Evolutionary conservation across 495 filamentous ascomycete species (phyloP), one percentile per base, ranked within the genome.

Genomic region (Staphylotrichum tortipilum): DNA sequence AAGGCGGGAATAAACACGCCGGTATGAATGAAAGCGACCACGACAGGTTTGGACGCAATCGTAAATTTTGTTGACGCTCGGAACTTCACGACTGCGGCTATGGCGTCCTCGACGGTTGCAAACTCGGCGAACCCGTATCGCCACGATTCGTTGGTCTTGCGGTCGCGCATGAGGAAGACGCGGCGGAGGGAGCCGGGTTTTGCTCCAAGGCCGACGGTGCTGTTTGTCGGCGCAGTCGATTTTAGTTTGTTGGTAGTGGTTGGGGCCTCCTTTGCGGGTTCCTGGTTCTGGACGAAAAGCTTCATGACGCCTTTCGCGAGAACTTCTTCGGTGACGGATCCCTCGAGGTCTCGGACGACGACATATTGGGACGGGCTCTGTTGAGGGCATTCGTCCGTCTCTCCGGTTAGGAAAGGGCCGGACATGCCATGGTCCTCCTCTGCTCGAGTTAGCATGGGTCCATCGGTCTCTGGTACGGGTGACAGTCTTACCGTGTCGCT

Each of bases 121-220:
- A 91, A 95, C 62, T 95, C 89, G 19, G 85, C 89, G 61, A 95
- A 95, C 0, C 89, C 89, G 57, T 87, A 95, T 40, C 83, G 79
- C 82, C 86, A 90, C 49, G 84, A 89, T 43, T 89, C 84, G 48
- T 88, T 80, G 17, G 72, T 83, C 39, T 73, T 75, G 51, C 84
- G 75, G 57, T 92, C 86, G 40, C 88, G 78, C 51, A 94, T 82
- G 9, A 95, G 69, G 37, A 95, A 73, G 10, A 95, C 79, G 44
- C 89, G 83, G 21, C 82, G 77, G 11, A 95, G 66, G 21, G 85
- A 86, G 14, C 85, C 83, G 23, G 87, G 80, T 31, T 77, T 80
- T 7, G 89, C 90, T 33, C 89, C 89, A 4, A 86, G 67, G 0
- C 66, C 68, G 42, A 80, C 84, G 2, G 82, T 77, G 55, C 85